Conservation (phyloP, 805 yeast genomes). For the Ogataea parapolymorpha region DNA sequence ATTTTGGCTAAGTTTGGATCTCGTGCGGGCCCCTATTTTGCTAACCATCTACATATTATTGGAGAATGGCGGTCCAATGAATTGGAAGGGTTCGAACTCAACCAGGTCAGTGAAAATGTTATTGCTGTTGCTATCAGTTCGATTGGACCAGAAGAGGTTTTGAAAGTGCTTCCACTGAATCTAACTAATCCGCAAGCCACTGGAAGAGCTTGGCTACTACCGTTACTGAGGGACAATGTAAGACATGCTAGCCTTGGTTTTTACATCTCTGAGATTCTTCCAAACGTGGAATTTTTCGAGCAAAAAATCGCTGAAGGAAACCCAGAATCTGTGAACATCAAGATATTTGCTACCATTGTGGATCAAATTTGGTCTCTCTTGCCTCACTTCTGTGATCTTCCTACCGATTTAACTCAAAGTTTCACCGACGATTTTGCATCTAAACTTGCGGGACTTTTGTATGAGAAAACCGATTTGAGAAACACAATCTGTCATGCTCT, state of each 20-base stretch:
- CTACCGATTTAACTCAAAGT: conserved; percentile 61
- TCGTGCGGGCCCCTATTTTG: conserved; percentile 68
- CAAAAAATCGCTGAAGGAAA: conserved; percentile 41
- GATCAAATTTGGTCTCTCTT: conserved; percentile 92
- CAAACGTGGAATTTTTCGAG: conserved; percentile 56
- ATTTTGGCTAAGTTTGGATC: conserved; percentile 60
- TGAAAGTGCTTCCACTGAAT: conserved; percentile 75
- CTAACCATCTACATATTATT: conserved; percentile 62
- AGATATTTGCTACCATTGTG: conserved; percentile 77
- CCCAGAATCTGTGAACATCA: conserved; percentile 62
- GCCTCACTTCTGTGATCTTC: conserved; percentile 86
- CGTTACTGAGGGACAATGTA: conserved; percentile 83
- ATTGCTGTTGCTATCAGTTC: conserved; percentile 74
- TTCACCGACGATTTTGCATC: conserved; percentile 80
- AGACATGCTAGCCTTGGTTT: conserved; percentile 64
- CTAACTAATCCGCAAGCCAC: conserved; percentile 55
- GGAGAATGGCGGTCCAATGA: conserved; percentile 88
- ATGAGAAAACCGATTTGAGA: conserved; percentile 72
- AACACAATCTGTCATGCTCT: conserved; percentile 81
- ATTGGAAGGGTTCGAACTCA: conserved; percentile 59
- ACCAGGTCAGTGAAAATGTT: conserved; percentile 75
- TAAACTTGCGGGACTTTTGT: conserved; percentile 65
- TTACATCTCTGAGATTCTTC: conserved; percentile 62
- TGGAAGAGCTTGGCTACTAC: conserved; percentile 97
- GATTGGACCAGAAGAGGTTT: conserved; percentile 83